Conservation (phyloP, 495 filamentous ascomycete genomes). For the Aspergillus avenaceus region DNA sequence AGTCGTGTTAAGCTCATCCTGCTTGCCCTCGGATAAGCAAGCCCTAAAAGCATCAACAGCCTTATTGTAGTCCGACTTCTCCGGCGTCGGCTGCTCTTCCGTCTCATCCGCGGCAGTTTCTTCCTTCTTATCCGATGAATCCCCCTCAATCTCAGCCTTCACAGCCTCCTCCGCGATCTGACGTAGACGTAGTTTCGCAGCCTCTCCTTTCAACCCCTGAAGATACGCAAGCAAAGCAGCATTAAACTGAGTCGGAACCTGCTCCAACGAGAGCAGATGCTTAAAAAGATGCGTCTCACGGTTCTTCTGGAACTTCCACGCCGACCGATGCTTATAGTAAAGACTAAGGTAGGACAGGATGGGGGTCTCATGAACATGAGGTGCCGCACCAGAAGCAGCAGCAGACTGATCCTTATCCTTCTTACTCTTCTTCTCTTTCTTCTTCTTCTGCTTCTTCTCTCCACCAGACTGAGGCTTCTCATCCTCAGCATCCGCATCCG, state of each 20-base stretch:
- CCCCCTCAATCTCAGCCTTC: constrained; percentile 36
- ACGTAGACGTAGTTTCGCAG: constrained; percentile 54
- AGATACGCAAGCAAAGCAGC: constrained; percentile 65
- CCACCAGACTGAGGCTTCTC: no score
- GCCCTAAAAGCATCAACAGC: constrained; percentile 45
- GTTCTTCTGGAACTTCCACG: constrained; percentile 94
- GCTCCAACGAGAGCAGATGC: constrained; percentile 65
- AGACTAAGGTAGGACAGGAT: constrained; percentile 69
- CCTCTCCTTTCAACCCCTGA: constrained; percentile 63
- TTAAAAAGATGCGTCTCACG: constrained; percentile 79
- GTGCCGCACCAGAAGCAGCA: neutral
- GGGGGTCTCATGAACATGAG: constrained; percentile 42
- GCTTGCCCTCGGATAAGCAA: constrained; percentile 21
- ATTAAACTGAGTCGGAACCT: constrained; percentile 62
- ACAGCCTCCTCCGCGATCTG: constrained; percentile 56
- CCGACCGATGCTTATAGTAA: constrained; percentile 59
- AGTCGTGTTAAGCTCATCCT: constrained; percentile 30
- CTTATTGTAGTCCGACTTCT: constrained; percentile 47
- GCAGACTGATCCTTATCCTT: constrained; percentile 22
- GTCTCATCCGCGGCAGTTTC: constrained; percentile 44
- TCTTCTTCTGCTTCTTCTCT: constrained; percentile 34
- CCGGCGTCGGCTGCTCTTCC: constrained; percentile 17
- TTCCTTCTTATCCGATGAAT: constrained; percentile 12
- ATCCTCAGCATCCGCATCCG: constrained; percentile 15
- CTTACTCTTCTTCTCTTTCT: constrained; percentile 27